Evolutionary conservation across 768 basidiomycete genomes (phyloP), one percentile per base, ranked within the genome.

Genomic region (Suillus paluster): DNA sequence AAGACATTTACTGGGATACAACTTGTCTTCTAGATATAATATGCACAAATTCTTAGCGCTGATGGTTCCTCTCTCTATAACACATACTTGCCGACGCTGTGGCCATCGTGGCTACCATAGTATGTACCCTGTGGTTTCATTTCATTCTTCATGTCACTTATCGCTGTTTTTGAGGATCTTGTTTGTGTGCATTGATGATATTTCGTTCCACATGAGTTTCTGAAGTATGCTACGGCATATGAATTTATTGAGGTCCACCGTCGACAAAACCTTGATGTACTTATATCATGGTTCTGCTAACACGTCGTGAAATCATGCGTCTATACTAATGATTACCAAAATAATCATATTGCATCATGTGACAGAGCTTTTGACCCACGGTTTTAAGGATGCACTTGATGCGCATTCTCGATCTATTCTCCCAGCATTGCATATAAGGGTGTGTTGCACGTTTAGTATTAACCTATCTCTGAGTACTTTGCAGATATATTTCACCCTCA

Each of bases 81-180:
- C 92, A 94, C 78, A 90, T 91, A 86, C 81, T 97, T 63, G 94
- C 94, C 5, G 96, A 97, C 70, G 95, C 91, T 48, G 97, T 99
- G 58, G 89, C 97, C 52, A 91, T 99, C 73, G 97, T 98, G 73
- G 97, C 97, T 69, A 98, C 97, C 50, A 96, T 97, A 95, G 94
- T 89, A 72, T 66, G 85, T 77, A 57, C 52, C 50, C 42, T 48
- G 48, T 62, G 15, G 46, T 63, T 21, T 38, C 61, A n/a, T n/a
- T n/a, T n/a, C n/a, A 21, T 64, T 21, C n/a, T n/a, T n/a, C n/a
- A n/a, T n/a, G n/a, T n/a, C n/a, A n/a, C n/a, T n/a, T 56, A 58
- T 59, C 48, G 39, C 58, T 64, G 17, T 57, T 36, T 30, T 60
- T 61, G 58, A 55, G 86, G 90, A 97, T 82, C 85, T 97, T 65